These are phyloP conservation scores for Heritiera fomes DNA, from an alignment of 345 rosid species.

Conservation along the genomic window DNA sequence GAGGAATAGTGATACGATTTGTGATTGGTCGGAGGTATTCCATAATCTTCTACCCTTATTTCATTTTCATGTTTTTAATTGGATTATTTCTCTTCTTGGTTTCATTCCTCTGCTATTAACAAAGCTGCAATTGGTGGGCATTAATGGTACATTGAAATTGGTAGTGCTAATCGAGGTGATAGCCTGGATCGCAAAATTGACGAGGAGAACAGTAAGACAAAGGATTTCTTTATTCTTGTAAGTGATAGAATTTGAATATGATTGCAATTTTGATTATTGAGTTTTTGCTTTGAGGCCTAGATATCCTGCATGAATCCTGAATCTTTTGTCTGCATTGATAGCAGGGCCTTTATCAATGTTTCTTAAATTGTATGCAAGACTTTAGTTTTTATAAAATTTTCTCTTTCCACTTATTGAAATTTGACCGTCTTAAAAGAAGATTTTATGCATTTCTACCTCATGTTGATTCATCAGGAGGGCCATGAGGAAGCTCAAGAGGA, in stretches of 20 bases:
- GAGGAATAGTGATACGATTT: conserved; percentile 87
- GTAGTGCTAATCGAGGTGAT: conserved; percentile 94
- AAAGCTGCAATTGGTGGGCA: conserved; percentile 10
- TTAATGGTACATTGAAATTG: conserved; percentile 30
- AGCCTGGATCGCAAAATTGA: conserved; percentile 88
- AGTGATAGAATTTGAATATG: conserved; percentile 34
- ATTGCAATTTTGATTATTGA: neutral
- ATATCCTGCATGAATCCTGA: conserved; percentile 22
- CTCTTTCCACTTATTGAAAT: conserved; percentile 11
- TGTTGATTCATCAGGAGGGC: conserved; percentile 59
- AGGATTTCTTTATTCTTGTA: conserved; percentile 90
- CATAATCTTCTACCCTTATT: conserved; percentile 27
- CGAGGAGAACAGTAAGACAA: conserved; percentile 61
- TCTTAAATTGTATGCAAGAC: neutral
- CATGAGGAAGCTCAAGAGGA: conserved; percentile 98
- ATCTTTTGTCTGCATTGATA: conserved; percentile 22
- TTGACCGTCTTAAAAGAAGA: conserved; percentile 9
- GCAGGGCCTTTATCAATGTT: neutral
- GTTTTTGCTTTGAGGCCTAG: neutral
- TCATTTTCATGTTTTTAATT: neutral
- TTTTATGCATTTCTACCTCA: conserved; percentile 17
- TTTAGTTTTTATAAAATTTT: neutral
- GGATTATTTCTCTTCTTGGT: conserved; percentile 12
- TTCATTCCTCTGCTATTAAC: conserved; percentile 7
- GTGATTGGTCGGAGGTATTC: conserved; percentile 93